A percentile compares a stretch with the other conserved stretches of the same genome.
Conservation (phyloP, 352 stramenopile species). For the Phytophthora tentaculata region DNA sequence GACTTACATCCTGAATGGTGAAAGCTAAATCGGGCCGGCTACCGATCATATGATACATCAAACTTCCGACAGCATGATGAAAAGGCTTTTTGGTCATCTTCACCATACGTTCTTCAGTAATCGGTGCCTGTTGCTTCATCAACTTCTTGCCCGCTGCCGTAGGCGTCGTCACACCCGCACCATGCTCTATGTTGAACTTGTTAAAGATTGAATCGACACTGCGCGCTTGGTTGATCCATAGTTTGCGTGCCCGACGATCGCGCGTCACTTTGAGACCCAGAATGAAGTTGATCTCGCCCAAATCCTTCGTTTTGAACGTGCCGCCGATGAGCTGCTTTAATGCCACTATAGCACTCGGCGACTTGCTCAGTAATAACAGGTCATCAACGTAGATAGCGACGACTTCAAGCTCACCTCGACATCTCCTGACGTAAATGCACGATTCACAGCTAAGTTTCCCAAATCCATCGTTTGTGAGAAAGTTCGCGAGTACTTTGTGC, state of each 20-base stretch:
- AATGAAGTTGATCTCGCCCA: slow-evolving; percentile 14
- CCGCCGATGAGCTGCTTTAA: slow-evolving; percentile 5
- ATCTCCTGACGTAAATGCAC: slow-evolving; percentile 7
- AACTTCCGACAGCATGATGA: slow-evolving; percentile 19
- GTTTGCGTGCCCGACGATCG: neutral
- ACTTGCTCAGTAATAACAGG: slow-evolving; percentile 11
- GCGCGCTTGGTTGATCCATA: slow-evolving; percentile 16
- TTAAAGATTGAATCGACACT: slow-evolving; percentile 8
- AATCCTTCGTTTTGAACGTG: slow-evolving; percentile 17
- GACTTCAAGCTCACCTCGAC: neutral
- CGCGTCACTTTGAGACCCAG: slow-evolving; percentile 14
- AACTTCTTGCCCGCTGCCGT: slow-evolving; percentile 8
- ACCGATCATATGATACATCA: slow-evolving; percentile 18
- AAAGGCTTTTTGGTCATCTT: slow-evolving; percentile 20
- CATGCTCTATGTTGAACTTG: slow-evolving; percentile 24
- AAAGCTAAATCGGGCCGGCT: slow-evolving; percentile 17
- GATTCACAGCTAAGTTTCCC: slow-evolving; percentile 11
- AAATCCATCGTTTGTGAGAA: slow-evolving; percentile 3
- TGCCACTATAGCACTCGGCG: neutral
- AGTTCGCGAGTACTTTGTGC: slow-evolving; percentile 2
- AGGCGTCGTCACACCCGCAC: neutral
- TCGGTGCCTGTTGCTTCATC: neutral
- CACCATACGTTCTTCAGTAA: slow-evolving; percentile 7
- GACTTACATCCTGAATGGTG: slow-evolving; percentile 20
- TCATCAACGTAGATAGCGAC: slow-evolving; percentile 29